Percentiles rank a stretch among this genome's conserved stretches.
Conservation (phyloP, 2,329 filamentous ascomycete species). For the Penicillium italicum region DNA sequence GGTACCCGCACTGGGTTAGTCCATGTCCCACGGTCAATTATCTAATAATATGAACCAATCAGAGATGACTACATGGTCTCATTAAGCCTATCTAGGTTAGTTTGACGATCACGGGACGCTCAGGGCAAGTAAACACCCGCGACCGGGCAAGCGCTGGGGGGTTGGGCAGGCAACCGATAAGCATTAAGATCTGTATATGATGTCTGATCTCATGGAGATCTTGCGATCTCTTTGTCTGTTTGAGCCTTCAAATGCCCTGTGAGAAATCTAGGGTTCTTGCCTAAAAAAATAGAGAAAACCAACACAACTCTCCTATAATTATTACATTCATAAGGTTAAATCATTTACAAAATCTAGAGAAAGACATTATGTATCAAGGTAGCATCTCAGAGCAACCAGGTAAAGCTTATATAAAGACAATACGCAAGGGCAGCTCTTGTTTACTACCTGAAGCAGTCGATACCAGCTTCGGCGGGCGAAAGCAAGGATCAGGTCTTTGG, state of each 20-base stretch:
- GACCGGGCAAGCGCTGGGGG: conserved; percentile 11
- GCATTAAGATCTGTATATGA: not conserved
- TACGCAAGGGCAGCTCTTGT: not conserved
- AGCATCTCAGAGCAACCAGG: not conserved
- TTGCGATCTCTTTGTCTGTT: not conserved
- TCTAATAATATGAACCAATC: conserved; percentile 15
- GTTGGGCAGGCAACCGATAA: conserved; percentile 27
- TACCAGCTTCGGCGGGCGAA: too few species aligned
- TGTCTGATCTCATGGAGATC: not conserved
- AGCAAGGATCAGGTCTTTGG: not conserved
- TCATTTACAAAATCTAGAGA: not conserved
- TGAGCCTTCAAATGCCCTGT: not conserved
- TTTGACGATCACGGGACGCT: conserved; percentile 21
- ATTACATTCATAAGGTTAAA: not conserved
- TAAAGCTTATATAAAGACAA: not conserved
- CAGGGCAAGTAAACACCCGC: conserved; percentile 24
- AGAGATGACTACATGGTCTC: not conserved
- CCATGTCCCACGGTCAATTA: conserved; percentile 18
- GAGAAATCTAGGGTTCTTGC: not conserved
- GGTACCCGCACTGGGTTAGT: conserved; percentile 5
- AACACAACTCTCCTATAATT: too few species aligned
- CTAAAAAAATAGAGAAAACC: not conserved
- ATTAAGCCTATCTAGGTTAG: conserved; percentile 12
- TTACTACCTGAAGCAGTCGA: not conserved
- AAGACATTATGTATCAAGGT: not conserved